phyloP scores from a whole-genome alignment of 2,329 filamentous ascomycete genomes.

The Juglanconis oblonga region DNA sequence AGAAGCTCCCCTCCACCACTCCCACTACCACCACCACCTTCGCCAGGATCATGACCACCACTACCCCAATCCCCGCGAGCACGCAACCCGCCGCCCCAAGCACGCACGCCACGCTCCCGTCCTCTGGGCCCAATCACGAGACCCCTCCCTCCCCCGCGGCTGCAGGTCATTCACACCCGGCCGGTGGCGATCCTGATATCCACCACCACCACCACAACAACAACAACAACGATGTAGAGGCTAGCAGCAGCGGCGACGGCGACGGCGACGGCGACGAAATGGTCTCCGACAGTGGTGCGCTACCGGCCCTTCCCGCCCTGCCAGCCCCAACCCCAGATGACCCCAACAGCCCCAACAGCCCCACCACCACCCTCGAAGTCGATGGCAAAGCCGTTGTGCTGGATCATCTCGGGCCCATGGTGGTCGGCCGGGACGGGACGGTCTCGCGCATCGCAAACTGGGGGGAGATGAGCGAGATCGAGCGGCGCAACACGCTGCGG shows the following conservation, averaged over 20 bases:
- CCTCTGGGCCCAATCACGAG: not conserved
- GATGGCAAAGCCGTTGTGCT: slow-evolving; percentile 51
- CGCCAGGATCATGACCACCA: not conserved
- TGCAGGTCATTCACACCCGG: not conserved
- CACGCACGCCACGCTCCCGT: not conserved
- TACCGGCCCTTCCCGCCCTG: slow-evolving; percentile 5
- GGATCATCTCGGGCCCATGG: slow-evolving; percentile 68
- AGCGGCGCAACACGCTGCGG: slow-evolving; percentile 64
- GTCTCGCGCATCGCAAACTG: slow-evolving; percentile 71
- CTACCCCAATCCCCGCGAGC: slow-evolving; percentile 3
- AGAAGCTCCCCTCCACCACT: not conserved
- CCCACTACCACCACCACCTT: not conserved
- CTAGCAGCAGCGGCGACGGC: not conserved
- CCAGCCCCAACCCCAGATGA: slow-evolving; percentile 12
- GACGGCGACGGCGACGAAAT: not conserved
- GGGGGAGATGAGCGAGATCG: slow-evolving; percentile 66
- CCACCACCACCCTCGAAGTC: slow-evolving; percentile 26
- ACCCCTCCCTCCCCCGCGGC: not conserved
- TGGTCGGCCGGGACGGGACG: slow-evolving; percentile 71
- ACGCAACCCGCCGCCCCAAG: slow-evolving; percentile 10
- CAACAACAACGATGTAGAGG: not conserved
- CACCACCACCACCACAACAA: not conserved
- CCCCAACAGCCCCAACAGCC: not conserved
- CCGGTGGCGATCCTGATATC: slow-evolving; percentile 3
- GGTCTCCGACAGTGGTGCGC: not conserved